phyloP scores from a whole-genome alignment of 2,329 filamentous ascomycete species.

The Epichloe bromicola region DNA sequence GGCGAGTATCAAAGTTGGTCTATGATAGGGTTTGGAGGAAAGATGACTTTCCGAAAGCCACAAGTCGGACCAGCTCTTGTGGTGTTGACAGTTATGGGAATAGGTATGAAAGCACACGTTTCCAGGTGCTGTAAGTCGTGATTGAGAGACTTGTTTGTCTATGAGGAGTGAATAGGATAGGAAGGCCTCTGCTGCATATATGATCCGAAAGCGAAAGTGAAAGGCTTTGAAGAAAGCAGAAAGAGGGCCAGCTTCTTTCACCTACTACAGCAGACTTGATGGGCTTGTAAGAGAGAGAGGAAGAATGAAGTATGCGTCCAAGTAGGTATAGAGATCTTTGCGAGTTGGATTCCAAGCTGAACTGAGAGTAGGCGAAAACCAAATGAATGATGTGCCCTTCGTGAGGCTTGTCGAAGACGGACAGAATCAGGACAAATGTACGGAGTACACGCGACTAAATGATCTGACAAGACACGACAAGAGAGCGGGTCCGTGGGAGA shows the following conservation, averaged over 20 bases:
- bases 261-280: background rate
- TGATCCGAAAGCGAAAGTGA: background rate
- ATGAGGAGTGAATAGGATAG: background rate
- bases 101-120: background rate
- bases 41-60: background rate
- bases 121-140: background rate
- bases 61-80: background rate
- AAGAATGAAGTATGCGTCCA: background rate
- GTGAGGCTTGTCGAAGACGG: conserved; percentile 4
- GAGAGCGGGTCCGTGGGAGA: conserved; percentile 3
- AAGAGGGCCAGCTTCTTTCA: conserved; percentile 3
- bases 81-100: background rate
- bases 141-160: background rate
- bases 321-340: background rate
- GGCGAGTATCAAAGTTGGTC: background rate
- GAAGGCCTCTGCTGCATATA: background rate
- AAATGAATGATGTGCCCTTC: conserved; percentile 2
- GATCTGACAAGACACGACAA: conserved; percentile 3
- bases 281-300: background rate
- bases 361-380: conserved; percentile 3
- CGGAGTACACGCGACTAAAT: conserved; percentile 3
- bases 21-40: background rate
- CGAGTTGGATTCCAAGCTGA: background rate
- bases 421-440: conserved; percentile 1
- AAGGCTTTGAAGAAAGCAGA: background rate